phyloP scores from a whole-genome alignment of 495 filamentous ascomycete species.

The Penicillium bovifimosum region DNA sequence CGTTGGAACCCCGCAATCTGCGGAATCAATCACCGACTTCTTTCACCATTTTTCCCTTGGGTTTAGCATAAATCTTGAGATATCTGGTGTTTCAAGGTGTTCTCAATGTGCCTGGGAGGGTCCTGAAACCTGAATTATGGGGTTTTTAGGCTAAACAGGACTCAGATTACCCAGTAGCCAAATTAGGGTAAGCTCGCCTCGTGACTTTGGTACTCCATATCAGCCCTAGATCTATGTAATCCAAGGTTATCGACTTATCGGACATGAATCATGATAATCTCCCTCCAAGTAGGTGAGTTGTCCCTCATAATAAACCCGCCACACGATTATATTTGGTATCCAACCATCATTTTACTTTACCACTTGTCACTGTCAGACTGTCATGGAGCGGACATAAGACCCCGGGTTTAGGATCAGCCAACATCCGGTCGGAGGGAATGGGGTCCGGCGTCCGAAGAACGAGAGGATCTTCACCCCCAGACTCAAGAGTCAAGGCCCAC shows the following conservation, averaged over 20 bases:
- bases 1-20: constrained; percentile 24
- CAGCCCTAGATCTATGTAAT: neutral
- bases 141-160: constrained; percentile 4
- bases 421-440: constrained; percentile 18
- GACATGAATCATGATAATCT: too few species aligned
- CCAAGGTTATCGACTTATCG: too few species aligned
- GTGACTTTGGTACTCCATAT: neutral
- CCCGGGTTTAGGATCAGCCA: constrained; percentile 1
- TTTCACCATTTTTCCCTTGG: neutral
- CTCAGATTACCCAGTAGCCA: neutral
- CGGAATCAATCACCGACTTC: constrained; percentile 13
- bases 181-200: neutral
- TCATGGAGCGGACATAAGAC: constrained; percentile 3
- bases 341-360: neutral
- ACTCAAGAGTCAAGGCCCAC: constrained; percentile 8
- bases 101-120: neutral
- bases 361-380: too few species aligned
- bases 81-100: neutral
- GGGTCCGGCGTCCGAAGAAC: constrained; percentile 17
- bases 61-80: constrained; percentile 8
- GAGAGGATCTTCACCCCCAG: constrained; percentile 16
- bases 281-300: too few species aligned
- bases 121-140: neutral
- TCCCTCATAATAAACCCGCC: too few species aligned
- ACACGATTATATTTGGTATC: neutral